Base-by-base conservation (phyloP, 2,329 filamentous ascomycete genomes). In the Cercospora sesami region DNA sequence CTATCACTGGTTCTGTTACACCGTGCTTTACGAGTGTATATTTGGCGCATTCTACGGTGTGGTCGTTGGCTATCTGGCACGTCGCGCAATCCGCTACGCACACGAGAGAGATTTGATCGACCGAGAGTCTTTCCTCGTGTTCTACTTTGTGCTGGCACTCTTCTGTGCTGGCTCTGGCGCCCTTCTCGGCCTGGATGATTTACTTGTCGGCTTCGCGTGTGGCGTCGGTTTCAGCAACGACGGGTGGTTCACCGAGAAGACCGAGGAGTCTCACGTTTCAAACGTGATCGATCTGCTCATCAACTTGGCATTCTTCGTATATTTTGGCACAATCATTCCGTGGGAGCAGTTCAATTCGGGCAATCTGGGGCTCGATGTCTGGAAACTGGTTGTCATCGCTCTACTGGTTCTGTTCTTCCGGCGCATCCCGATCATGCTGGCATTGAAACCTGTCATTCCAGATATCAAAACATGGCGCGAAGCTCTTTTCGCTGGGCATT, bases 211-310 rank as follows among this genome's bases (percentile, higher is more conserved):
- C 45, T 99, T 99, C 76, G 90, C 94, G 14, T 93, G 92, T 65
- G 95, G 95, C 67, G 95, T 99, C n/a, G 95, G 95, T 64, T 99
- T 99, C 83, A 97, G 94, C 74, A 99, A 99, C 79, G 95, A 99
- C 77, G 95, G 95, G 72, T 99, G 95, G 95, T 99, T 99, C 76
- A 91, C 92, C 16, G 92, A 97, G 77, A 97, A 97, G 84, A 99
- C 95, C 0, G 95, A 99, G 78, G 95, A 99, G 80, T 94, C 95
- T 0, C 95, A 98, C 79, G 95, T 99, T 9, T 98, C 94, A 79
- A 98, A 99, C 87, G 95, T 99, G 78, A 99, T 99, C 77, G 95
- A 99, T 84, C 81, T 99, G 79, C 84, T 99, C 69, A 89, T 99
- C 83, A 99, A 99, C 80, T 87, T 99, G 88, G 87, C 94, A 2